Evolutionary conservation across 1,284 basidiomycete species (phyloP), one percentile per base, ranked within the genome.

Genomic region (Ganoderma lucidum): DNA sequence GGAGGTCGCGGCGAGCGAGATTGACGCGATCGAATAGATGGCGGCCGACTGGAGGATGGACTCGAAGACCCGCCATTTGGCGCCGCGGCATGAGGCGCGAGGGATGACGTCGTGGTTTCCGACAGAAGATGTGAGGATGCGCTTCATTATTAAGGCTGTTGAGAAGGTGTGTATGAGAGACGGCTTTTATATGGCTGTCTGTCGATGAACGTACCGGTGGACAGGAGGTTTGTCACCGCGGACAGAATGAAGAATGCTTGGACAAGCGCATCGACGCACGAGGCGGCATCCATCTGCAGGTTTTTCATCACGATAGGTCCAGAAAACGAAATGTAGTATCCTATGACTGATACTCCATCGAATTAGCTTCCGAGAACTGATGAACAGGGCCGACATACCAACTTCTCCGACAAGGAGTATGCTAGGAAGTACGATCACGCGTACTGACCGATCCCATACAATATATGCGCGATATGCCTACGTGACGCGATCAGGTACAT

Each of bases 21-120:
- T 65, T 8, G 71, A 70, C 28, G 72, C 68, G 15, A 70, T 70
- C 2, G 72, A 73, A 62, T 73, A 73, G 41, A 73, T 70, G 0
- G 72, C 72, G 1, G 72, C 72, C 15, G 72, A 73, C 35, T 71
- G 72, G 28, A 73, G 64, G 59, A 73, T 68, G 6, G 72, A 71
- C 66, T 73, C 72, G 53, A 73, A 48, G 32, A 73, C 72, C n/a
- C 68, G 66, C 68, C 68, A 73, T 23, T 70, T 59, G 35, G 32
- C 35, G 35, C 56, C n/a, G 8, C 56, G 35, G 12, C 35, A 59
- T 17, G 35, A 39, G 32, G 17, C 32, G 9, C 56, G 56, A 23
- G 56, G 30, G 56, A 37, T 23, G 56, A 39, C 56, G 35, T 59
- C 56, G 30, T 39, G 56, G 35, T 5, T 39, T 39, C 56, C 56